These are phyloP conservation scores for Schizothecium vesticola DNA, from an alignment of 495 filamentous ascomycete genomes.

Conservation along the genomic window DNA sequence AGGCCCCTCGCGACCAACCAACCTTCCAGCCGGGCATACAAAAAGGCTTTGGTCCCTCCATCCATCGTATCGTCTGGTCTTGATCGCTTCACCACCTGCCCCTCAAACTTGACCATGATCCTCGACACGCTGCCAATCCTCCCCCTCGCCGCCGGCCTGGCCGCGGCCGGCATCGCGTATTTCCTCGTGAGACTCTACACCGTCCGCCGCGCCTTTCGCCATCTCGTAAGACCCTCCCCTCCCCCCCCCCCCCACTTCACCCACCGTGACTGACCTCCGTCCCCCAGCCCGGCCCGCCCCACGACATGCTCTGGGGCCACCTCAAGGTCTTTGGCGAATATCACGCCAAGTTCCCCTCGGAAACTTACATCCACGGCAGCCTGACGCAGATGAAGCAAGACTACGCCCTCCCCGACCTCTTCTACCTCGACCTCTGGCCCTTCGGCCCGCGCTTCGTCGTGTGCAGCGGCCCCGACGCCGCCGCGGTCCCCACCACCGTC, in stretches of 20 bases:
- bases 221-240: background rate
- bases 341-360: background rate
- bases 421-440: background rate
- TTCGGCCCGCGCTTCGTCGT: background rate
- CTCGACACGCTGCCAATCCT: background rate
- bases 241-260: background rate
- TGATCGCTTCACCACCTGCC: background rate
- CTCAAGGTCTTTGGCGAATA: background rate
- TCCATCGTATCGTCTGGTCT: background rate
- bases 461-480: background rate
- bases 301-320: slow-evolving; percentile 1
- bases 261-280: background rate
- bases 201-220: background rate
- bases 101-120: background rate
- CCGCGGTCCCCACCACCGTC: background rate
- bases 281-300: background rate
- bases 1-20: too few relatives aligned
- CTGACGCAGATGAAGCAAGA: background rate
- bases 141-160: background rate
- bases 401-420: background rate
- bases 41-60: background rate
- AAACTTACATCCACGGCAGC: background rate
- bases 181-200: background rate
- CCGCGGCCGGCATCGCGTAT: background rate
- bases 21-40: background rate